Conservation (phyloP, 768 basidiomycete genomes). For the Cystobasidium ongulense region DNA sequence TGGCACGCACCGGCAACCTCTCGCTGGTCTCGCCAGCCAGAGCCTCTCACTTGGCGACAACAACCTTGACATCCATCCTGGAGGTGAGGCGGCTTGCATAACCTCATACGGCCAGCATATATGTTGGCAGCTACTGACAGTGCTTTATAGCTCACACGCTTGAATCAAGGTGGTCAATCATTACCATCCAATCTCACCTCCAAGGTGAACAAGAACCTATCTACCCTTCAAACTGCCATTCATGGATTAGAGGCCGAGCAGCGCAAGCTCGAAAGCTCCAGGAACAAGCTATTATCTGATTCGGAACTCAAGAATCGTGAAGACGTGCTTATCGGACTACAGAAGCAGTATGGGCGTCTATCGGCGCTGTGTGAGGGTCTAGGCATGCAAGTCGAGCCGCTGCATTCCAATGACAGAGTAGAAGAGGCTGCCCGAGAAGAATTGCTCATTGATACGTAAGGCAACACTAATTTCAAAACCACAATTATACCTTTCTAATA, state of each 20-base stretch:
- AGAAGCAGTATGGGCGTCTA: conserved; percentile 37
- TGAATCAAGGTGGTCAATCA: conserved; percentile 19
- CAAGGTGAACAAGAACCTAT: conserved; percentile 30
- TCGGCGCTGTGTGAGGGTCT: conserved; percentile 32
- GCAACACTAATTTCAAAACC: background rate
- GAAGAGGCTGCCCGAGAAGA: background rate
- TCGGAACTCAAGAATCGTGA: background rate
- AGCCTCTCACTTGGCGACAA: conserved; percentile 33
- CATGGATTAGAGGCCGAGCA: conserved; percentile 24
- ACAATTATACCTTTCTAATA: background rate
- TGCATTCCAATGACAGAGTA: background rate
- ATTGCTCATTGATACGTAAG: conserved; percentile 28
- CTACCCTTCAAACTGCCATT: conserved; percentile 28
- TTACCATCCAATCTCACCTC: conserved; percentile 14
- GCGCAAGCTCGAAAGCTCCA: background rate
- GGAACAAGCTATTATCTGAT: conserved; percentile 3
- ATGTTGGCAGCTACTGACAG: background rate
- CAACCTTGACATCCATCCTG: conserved; percentile 32
- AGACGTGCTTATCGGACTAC: conserved; percentile 34
- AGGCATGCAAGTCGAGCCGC: conserved; percentile 28
- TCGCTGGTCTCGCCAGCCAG: conserved; percentile 15
- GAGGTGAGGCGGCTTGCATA: conserved; percentile 11
- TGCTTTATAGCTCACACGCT: conserved; percentile 22
- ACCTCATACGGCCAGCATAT: background rate
- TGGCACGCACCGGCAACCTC: background rate